Conservation (phyloP, 495 filamentous ascomycete species). For the Immersiella caudata region DNA sequence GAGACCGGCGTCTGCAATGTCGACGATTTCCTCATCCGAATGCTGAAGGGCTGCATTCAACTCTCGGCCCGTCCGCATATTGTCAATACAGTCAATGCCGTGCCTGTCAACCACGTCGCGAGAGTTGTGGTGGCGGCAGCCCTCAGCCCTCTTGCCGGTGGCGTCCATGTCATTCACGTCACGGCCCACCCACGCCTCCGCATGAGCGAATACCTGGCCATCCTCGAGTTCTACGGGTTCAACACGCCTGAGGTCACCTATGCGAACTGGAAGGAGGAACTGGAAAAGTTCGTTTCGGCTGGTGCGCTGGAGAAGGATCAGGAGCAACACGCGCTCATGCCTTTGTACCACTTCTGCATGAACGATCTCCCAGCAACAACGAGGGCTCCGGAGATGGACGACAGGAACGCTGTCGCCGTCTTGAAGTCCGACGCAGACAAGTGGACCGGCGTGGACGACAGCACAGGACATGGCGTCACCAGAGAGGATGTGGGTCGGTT, state of each 20-base stretch:
- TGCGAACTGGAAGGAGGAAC: constrained; percentile 50
- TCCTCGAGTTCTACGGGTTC: constrained; percentile 78
- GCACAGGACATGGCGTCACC: constrained; percentile 64
- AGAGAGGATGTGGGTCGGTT: constrained; percentile 73
- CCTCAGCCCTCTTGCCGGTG: constrained; percentile 61
- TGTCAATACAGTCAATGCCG: constrained; percentile 85
- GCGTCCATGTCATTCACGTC: constrained; percentile 60
- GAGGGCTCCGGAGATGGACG: constrained; percentile 78
- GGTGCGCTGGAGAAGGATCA: constrained; percentile 54
- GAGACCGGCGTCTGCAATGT: constrained; percentile 74
- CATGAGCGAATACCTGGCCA: constrained; percentile 75
- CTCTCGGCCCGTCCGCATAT: constrained; percentile 72
- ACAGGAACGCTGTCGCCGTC: constrained; percentile 67
- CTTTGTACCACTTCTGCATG: constrained; percentile 83
- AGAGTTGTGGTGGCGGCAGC: constrained; percentile 74
- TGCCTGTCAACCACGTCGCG: constrained; percentile 85
- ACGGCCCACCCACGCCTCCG: constrained; percentile 79
- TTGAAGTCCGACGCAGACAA: constrained; percentile 60
- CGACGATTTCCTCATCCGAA: constrained; percentile 90
- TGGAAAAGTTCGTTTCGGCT: constrained; percentile 66
- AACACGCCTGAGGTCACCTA: constrained; percentile 70
- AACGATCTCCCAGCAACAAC: constrained; percentile 77
- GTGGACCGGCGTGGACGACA: constrained; percentile 66
- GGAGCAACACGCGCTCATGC: constrained; percentile 76
- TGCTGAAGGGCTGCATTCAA: constrained; percentile 89